These are phyloP conservation scores for Barnettozyma sucrosica DNA, from an alignment of 805 yeast genomes.

Conservation along the genomic window DNA sequence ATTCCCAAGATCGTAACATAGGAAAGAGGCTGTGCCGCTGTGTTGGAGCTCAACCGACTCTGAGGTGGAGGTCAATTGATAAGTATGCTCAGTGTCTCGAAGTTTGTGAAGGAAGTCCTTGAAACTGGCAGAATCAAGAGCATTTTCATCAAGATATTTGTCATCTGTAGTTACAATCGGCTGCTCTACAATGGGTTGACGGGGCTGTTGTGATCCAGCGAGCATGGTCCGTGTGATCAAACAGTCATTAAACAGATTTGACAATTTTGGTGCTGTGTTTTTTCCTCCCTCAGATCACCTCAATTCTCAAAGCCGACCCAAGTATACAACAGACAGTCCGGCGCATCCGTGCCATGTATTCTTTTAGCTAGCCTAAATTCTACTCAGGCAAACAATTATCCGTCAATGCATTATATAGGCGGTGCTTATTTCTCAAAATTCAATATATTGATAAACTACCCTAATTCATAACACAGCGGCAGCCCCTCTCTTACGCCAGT, in stretches of 20 bases:
- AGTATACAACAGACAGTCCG: too few relatives aligned
- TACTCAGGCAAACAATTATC: too few relatives aligned
- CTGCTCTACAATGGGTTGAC: background rate
- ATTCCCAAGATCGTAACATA: conserved; percentile 20
- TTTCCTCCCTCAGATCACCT: background rate
- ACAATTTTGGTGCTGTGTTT: background rate
- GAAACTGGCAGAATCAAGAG: background rate
- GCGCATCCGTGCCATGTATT: too few relatives aligned
- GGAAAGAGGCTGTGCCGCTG: conserved; percentile 20
- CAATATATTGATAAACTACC: background rate
- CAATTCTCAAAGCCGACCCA: too few relatives aligned
- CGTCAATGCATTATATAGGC: too few relatives aligned
- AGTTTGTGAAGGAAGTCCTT: background rate
- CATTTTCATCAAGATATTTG: background rate
- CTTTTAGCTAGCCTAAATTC: too few relatives aligned
- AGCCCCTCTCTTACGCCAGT: conserved; percentile 79
- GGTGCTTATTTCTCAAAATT: too few relatives aligned
- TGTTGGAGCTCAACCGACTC: conserved; percentile 6
- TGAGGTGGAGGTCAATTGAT: background rate
- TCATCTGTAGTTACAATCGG: background rate
- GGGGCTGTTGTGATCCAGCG: background rate
- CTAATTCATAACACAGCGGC: conserved; percentile 39
- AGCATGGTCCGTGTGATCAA: background rate
- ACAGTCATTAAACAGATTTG: background rate
- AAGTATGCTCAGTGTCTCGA: background rate